Base-by-base conservation (phyloP, 257 asterid species). In the Thymus mandschuricus region DNA sequence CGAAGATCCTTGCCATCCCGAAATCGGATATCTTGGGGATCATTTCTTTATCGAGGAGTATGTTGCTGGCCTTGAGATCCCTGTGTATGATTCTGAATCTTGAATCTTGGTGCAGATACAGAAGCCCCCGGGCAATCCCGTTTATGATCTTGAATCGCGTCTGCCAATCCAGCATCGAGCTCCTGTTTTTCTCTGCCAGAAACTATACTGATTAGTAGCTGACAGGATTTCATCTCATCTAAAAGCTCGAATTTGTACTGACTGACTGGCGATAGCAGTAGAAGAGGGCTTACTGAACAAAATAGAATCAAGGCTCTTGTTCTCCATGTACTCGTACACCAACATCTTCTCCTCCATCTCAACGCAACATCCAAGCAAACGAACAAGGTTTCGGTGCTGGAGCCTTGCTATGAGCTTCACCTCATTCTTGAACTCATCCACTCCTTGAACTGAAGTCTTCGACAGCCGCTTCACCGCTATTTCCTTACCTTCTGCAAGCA, bases 1-100 rank as follows among this genome's bases (percentile, higher is more conserved):
- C 96, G 30, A 89, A 89, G 10, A 87, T 87, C 70, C 96, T 87
- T 40, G 96, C 96, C 96, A 89, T 89, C 76, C 96, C 96, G 63
- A 89, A 89, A 74, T 89, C 96, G 8, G 96, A 89, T 79, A 89
- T 89, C 73, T 89, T 89, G 0, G 96, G 94, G 67, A 75, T 80
- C 96, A 87, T 82, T 2, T 84, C 91, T 45, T 76, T 85, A 15
- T 85, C 96, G 0, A 89, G 88, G 55, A 89, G 89, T 56, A 89
- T 77, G 73, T 89, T 89, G 83, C 96, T 87, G 7, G 96, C 89
- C 78, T 89, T 89, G 67, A 89, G 88, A 80, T 89, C 96, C 79
- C 96, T 70, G 60, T 89, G 96, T 57, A 89, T 85, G 66, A 89
- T 87, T 76, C 94, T 82, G 61, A 89, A 87, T 58, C 96, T 85